Conservation (phyloP, 2,329 filamentous ascomycete genomes). For the Amphichorda felina region DNA sequence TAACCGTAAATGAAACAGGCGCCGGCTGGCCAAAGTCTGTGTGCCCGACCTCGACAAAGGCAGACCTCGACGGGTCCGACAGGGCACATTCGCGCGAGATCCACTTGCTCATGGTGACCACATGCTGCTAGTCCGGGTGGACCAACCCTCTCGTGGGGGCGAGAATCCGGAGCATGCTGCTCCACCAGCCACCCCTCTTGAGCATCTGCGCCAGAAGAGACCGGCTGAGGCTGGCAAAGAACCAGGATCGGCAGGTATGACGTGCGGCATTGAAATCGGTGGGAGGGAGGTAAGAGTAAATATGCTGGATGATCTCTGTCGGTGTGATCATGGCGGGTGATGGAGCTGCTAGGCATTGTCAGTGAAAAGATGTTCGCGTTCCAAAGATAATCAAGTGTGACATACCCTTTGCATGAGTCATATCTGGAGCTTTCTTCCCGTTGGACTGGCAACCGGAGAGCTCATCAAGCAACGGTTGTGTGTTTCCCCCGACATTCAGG, state of each 20-base stretch:
- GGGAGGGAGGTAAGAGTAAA: slow-evolving; percentile 20
- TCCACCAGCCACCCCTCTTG: slow-evolving; percentile 41
- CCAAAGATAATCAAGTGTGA: no score
- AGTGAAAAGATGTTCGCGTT: no score
- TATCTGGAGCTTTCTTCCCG: no score
- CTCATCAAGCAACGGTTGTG: no score
- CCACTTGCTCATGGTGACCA: slow-evolving; percentile 26
- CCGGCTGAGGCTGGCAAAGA: slow-evolving; percentile 40
- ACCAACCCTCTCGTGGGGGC: slow-evolving; percentile 8
- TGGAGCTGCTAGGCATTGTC: no score
- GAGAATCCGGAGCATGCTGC: slow-evolving; percentile 15
- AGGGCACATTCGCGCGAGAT: slow-evolving; percentile 25
- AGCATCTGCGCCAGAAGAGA: slow-evolving; percentile 40
- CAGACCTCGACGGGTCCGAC: slow-evolving; percentile 7
- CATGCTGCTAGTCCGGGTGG: slow-evolving; percentile 9
- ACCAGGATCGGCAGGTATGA: slow-evolving; percentile 48
- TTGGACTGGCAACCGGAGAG: no score
- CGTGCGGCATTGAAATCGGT: slow-evolving; percentile 46
- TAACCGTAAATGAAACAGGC: slow-evolving; percentile 31
- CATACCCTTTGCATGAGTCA: no score
- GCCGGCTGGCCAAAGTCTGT: slow-evolving; percentile 23
- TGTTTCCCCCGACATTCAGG: no score
- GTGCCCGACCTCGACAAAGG: slow-evolving; percentile 19
- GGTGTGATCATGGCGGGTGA: no score
- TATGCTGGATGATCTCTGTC: slow-evolving; percentile 23